These are phyloP conservation scores for Fusarium torreyae DNA, from an alignment of 2,329 filamentous ascomycete species.

Conservation along the genomic window DNA sequence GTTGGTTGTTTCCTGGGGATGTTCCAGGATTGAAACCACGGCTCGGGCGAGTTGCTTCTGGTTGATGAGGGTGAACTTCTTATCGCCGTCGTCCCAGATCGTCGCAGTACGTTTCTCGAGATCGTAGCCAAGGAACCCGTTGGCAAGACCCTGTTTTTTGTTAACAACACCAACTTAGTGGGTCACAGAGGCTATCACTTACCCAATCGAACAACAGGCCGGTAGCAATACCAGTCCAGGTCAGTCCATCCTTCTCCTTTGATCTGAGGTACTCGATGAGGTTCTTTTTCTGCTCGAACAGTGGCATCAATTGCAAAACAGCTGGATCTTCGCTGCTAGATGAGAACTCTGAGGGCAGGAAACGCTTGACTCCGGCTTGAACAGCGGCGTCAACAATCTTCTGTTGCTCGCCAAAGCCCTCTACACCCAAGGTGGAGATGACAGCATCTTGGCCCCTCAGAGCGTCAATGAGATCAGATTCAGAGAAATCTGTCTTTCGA, in stretches of 20 bases:
- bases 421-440: neutral
- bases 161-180: neutral
- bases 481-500: slow-evolving; percentile 6
- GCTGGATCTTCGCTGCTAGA: slow-evolving; percentile 3
- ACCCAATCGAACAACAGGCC: slow-evolving; percentile 16
- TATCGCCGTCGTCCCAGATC: slow-evolving; percentile 11
- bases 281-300: slow-evolving; percentile 8
- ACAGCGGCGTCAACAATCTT: slow-evolving; percentile 6
- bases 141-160: neutral
- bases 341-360: slow-evolving; percentile 6
- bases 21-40: neutral
- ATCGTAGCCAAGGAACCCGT: neutral
- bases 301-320: neutral
- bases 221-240: slow-evolving; percentile 12
- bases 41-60: slow-evolving; percentile 4
- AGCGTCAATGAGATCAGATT: neutral
- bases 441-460: slow-evolving; percentile 1
- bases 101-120: neutral
- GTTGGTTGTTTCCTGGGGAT: slow-evolving; percentile 1
- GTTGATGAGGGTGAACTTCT: slow-evolving; percentile 6
- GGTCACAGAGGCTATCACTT: neutral
- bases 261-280: slow-evolving; percentile 4
- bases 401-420: slow-evolving; percentile 2
- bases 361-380: neutral
- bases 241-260: slow-evolving; percentile 8